Percentiles rank a stretch among this genome's conserved stretches.
Evolutionary conservation across 371 early-diverging fungal species (phyloP).

Genomic region (Batkoa obscura): DNA sequence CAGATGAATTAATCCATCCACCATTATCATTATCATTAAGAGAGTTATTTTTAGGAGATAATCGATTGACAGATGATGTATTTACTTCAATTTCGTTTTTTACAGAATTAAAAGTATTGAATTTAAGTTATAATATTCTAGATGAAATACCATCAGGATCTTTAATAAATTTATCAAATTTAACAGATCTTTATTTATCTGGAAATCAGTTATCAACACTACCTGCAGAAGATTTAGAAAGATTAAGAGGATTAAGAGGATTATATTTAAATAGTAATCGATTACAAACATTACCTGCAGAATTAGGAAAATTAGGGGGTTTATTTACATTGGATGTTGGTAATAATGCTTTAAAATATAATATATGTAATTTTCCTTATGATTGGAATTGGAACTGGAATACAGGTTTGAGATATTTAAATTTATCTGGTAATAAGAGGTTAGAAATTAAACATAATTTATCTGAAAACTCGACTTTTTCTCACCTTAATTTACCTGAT

Average conservation of each 20-base stretch:
- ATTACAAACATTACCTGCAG: conserved; percentile 76
- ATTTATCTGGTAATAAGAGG: conserved; percentile 77
- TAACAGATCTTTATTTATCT: conserved; percentile 59
- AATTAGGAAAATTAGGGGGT: conserved; percentile 60
- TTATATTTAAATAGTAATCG: conserved; percentile 80
- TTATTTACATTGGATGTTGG: conserved; percentile 68
- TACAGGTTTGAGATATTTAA: conserved; percentile 63
- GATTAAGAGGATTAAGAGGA: conserved; percentile 37
- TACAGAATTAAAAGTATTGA: conserved; percentile 50
- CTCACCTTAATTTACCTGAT: conserved; percentile 38
- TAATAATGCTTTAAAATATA: conserved; percentile 74
- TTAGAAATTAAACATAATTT: conserved; percentile 62
- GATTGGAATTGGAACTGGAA: conserved; percentile 98
- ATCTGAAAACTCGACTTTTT: conserved; percentile 15
- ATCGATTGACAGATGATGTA: conserved; percentile 66
- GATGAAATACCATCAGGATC: conserved; percentile 44
- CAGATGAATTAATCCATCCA: conserved; percentile 15
- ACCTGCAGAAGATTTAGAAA: conserved; percentile 72
- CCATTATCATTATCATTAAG: conserved; percentile 40
- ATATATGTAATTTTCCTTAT: conserved; percentile 86
- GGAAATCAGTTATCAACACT: conserved; percentile 70
- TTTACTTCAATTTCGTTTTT: conserved; percentile 51
- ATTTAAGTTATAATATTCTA: conserved; percentile 67
- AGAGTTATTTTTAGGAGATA: conserved; percentile 55
- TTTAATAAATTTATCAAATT: conserved; percentile 23